Base-by-base conservation (phyloP, 352 stramenopile genomes). In the Pythium guiyangense region DNA sequence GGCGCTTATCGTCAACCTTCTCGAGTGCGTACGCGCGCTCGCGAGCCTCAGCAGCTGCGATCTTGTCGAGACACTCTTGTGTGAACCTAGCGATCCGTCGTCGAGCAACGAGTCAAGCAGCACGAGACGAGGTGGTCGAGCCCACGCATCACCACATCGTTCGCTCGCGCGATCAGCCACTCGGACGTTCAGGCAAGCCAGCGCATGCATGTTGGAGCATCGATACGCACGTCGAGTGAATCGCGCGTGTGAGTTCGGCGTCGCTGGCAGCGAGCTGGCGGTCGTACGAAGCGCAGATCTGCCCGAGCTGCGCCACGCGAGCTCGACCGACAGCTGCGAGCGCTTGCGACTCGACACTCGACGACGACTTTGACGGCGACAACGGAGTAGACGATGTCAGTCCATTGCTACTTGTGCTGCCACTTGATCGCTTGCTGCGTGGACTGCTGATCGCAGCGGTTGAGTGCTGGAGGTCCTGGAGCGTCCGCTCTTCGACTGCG, bases 201-300 rank as follows among this genome's bases (percentile, higher is more conserved):
- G 49, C 49, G 42, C 61, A 55, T 29, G 52, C 66, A 44, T 20
- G 25, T 34, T 29, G 9, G 12, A 59, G 18, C 44, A 8, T 39
- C 46, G 14, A n/a, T 52, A 55, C 62, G 27, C 56, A 73, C 66
- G 56, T 62, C 1, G 74, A 82, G 56, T 79, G 68, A 48, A 81
- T 71, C 6, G 74, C 74, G 29, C 70, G 62, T 3, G 73, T 78
- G 39, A 86, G 66, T 39, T 83, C 79, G 0, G 57, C 69, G 37
- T 89, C 77, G 20, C 66, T 73, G 1, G 69, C 71, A 14, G 74
- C 55, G 17, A 89, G 66, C 59, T 87, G 79, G 2, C 53, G 59
- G 15, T 89, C 79, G 45, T 89, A 87, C 2, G 52, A 46, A 1
- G 39, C 56, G 46, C 71, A 83, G 29, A 83, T 66, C 8, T 62